phyloP scores from a whole-genome alignment of 2,329 filamentous ascomycete genomes.

The Emergomyces pasteurianus region DNA sequence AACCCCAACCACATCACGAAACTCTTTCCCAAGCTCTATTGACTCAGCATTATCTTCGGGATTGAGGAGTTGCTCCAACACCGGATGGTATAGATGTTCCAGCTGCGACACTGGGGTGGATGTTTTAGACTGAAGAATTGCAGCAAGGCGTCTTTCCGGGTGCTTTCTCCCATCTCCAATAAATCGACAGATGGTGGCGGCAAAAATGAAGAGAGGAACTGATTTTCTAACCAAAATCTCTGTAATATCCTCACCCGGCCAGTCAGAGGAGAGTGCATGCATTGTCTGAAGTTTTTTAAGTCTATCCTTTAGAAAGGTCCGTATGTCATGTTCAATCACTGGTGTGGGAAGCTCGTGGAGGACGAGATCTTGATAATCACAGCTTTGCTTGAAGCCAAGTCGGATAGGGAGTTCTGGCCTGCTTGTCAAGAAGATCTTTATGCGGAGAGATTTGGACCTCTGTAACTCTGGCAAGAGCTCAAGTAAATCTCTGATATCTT shows the following conservation, averaged over 20 bases:
- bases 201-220: slow-evolving; percentile 20
- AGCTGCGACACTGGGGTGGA: too few species aligned
- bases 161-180: slow-evolving; percentile 15
- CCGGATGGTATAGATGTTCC: too few species aligned
- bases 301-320: slow-evolving; percentile 13
- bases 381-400: slow-evolving; percentile 12
- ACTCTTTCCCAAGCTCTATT: too few species aligned
- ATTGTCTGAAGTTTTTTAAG: slow-evolving; percentile 12
- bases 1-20: too few species aligned
- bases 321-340: slow-evolving; percentile 16
- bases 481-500: slow-evolving; percentile 14
- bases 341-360: slow-evolving; percentile 14
- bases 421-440: slow-evolving; percentile 21
- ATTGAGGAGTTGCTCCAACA: too few species aligned
- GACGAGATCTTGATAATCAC: slow-evolving; percentile 12
- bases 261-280: slow-evolving; percentile 3
- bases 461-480: slow-evolving; percentile 11
- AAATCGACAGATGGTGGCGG: slow-evolving; percentile 17
- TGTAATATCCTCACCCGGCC: slow-evolving; percentile 16
- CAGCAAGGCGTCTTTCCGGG: too few species aligned
- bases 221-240: slow-evolving; percentile 17
- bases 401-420: slow-evolving; percentile 16
- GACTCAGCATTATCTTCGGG: too few species aligned
- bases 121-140: too few species aligned
- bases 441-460: slow-evolving; percentile 3